These are phyloP conservation scores for Lasiodiplodia sp. DNA, from an alignment of 2,329 filamentous ascomycete species.

Conservation along the genomic window DNA sequence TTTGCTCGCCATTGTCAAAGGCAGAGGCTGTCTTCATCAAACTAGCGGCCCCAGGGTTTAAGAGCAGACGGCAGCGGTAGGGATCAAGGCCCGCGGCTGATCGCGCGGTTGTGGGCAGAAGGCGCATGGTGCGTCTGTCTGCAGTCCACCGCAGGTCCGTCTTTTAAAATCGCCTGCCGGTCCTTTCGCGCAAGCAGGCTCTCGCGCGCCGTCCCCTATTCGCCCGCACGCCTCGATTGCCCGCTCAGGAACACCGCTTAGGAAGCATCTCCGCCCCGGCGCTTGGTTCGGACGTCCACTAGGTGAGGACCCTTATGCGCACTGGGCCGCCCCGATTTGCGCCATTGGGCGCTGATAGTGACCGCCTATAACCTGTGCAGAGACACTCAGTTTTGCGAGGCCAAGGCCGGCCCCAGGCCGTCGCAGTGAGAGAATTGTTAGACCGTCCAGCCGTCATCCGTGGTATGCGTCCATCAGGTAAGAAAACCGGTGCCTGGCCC, in stretches of 20 bases:
- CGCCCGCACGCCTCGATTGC: constrained; percentile 17
- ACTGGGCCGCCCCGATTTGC: constrained; percentile 14
- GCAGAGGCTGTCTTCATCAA: constrained; percentile 20
- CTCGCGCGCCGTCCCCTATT: constrained; percentile 2
- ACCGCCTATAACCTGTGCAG: constrained; percentile 7
- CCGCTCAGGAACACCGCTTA: constrained; percentile 15
- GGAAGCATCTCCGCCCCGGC: constrained; percentile 28
- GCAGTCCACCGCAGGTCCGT: background rate
- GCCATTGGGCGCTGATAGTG: constrained; percentile 27
- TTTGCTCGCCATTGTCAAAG: constrained; percentile 16
- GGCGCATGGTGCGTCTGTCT: background rate
- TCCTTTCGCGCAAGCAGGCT: constrained; percentile 6
- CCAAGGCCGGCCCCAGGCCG: constrained; percentile 15
- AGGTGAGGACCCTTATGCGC: constrained; percentile 28
- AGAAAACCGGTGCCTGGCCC: constrained; percentile 26
- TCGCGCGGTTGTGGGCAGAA: constrained; percentile 4
- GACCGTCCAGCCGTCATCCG: background rate
- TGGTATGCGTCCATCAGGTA: constrained; percentile 24
- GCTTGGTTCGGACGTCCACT: constrained; percentile 8
- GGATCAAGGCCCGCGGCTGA: background rate
- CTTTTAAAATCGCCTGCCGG: constrained; percentile 17
- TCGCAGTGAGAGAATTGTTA: constrained; percentile 7
- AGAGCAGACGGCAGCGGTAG: background rate
- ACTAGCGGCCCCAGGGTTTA: constrained; percentile 26
- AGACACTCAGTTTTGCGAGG: background rate